Evolutionary conservation across 2,329 filamentous ascomycete species (phyloP), one percentile per base, ranked within the genome.

Genomic region (Sporothrix brasiliensis): DNA sequence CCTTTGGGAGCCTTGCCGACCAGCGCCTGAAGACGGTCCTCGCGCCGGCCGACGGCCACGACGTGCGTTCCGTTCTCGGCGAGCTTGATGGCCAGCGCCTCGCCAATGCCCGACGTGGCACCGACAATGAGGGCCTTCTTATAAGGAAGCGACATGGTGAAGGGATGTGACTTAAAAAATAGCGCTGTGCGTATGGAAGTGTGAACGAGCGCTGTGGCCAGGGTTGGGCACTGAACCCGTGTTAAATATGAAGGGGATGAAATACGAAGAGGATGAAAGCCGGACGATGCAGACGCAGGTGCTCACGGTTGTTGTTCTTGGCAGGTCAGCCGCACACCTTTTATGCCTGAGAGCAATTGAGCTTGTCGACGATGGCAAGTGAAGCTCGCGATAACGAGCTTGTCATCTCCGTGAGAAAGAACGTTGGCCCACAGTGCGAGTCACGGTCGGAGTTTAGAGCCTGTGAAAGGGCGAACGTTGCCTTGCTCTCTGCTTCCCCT

Each of bases 51-150:
- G 11, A 83, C 81, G 0, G 78, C 81, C 27, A 83, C 81, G 9
- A 86, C 81, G 70, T 80, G 78, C 34, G 80, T 77, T 27, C 82
- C 82, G 67, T 78, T 76, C 16, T 76, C 69, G 61, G 84, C 72
- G 13, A 76, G 72, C 70, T 75, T 75, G 39, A 75, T 68, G 10
- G 82, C 81, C 73, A 86, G 77, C 1, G 80, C 82, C 63, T 76
- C 76, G 50, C 84, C 84, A 68, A 86, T 86, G 49, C 84, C 84
- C 11, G 82, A 81, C 0, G 84, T 86, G 14, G 83, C 83, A 3
- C 84, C 83, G 68, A 86, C 76, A n/a, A 86, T 69, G 27, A 86
- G 80, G 10, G 84, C 79, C 73, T 83, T 81, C 54, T 84, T 83
- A 76, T 86, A 86, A 41, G 73, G 61, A 2, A 71, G 71, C 6